Evolutionary conservation across 2,329 filamentous ascomycete species (phyloP), one percentile per base, ranked within the genome.

Genomic region (Triangularia verruculosa): DNA sequence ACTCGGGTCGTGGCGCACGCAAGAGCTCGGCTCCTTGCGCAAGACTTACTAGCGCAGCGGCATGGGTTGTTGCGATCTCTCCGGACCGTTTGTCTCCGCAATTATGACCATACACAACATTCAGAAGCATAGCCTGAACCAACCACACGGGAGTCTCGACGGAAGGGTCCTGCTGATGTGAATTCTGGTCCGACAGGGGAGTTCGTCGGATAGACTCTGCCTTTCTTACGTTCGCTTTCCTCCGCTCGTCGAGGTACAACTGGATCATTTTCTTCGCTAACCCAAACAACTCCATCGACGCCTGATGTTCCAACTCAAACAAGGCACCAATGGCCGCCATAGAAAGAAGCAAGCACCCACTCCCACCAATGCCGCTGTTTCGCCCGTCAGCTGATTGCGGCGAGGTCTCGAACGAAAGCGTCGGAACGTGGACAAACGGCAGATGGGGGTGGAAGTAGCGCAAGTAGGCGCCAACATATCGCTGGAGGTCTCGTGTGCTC

Each of bases 201-300:
- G 80, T 78, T 72, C 82, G 82, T 59, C 84, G 81, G 67, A 84
- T 66, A 64, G 66, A 81, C 71, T 86, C 84, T 56, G 83, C 83
- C 73, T 85, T 86, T 70, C 85, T 82, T 67, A 96, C 89, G 73
- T 96, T 93, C 60, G 90, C 90, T 75, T 93, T 94, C 68, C 93
- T 88, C 63, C 93, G 86, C 75, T 97, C 93, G 75, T 98, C 94
- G 32, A 99, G 85, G 74, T 97, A 97, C 66, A 93, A 82, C 67
- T 94, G 89, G 63, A 98, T 96, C 89, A 97, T 92, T 78, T 93
- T 96, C 80, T 97, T 97, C 57, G 93, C 91, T 73, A 93, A 89
- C 70, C 96, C 92, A 72, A 97, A 97, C 7, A 99, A 78, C 55
- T 96, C 90, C 74, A 89, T 90, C 24, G 93, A 96, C 61, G 89